Conservation (phyloP, 768 basidiomycete species). For the Kwoniella europaea region DNA sequence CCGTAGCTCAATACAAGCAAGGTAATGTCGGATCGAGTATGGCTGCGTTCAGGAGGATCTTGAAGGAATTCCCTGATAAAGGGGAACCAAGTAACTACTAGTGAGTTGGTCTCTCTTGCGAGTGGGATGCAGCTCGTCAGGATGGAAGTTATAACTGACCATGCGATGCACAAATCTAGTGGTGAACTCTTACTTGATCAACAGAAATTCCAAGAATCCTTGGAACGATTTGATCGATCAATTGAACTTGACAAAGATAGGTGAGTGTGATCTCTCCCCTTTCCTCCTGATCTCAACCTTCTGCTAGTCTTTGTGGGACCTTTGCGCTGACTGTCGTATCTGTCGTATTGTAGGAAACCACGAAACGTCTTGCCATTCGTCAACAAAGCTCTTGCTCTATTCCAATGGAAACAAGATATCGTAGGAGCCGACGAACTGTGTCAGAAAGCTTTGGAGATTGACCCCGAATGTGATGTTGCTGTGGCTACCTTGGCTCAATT, state of each 20-base stretch:
- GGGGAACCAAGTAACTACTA: conserved; percentile 96
- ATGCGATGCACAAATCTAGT: conserved; percentile 59
- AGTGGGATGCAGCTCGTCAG: neutral
- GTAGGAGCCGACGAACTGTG: conserved; percentile 77
- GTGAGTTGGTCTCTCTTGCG: conserved; percentile 59
- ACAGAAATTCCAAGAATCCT: conserved; percentile 75
- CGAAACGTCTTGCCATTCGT: conserved; percentile 88
- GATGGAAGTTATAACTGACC: conserved; percentile 8
- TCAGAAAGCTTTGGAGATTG: conserved; percentile 81
- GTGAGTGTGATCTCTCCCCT: conserved; percentile 60
- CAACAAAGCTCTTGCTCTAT: conserved; percentile 95
- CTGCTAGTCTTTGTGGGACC: neutral
- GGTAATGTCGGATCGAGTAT: conserved; percentile 78
- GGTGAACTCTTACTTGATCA: conserved; percentile 95
- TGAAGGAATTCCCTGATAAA: conserved; percentile 80
- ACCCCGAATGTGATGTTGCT: conserved; percentile 94
- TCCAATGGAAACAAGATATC: conserved; percentile 93
- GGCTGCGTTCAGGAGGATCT: conserved; percentile 84
- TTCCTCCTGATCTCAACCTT: neutral
- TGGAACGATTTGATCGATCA: conserved; percentile 90
- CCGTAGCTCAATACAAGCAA: conserved; percentile 94
- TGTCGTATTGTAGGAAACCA: conserved; percentile 34
- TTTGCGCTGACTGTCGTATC: neutral
- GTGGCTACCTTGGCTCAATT: conserved; percentile 95
- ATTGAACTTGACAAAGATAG: conserved; percentile 82